A percentile compares a stretch with the other conserved stretches of the same genome.
Conservation (phyloP, 2,329 filamentous ascomycete species). For the Aspergillus puulaauensis region DNA sequence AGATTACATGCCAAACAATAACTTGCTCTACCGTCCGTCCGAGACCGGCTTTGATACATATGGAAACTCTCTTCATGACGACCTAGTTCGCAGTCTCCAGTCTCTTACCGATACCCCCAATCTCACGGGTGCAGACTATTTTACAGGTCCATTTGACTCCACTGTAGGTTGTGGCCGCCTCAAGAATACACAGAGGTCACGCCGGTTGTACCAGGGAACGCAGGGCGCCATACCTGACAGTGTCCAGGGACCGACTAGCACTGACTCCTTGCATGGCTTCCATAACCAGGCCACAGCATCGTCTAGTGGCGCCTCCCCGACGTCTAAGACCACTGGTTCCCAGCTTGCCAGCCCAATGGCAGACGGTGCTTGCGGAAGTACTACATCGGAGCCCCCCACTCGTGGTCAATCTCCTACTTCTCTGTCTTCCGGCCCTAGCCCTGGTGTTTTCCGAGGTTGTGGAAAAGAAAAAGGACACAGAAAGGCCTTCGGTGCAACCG, state of each 20-base stretch:
- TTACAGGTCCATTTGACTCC: conserved; percentile 10
- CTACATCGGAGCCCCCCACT: conserved; percentile 18
- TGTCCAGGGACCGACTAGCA: conserved; percentile 3
- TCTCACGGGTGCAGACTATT: conserved; percentile 7
- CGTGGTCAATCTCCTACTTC: conserved; percentile 20
- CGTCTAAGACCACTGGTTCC: conserved; percentile 17
- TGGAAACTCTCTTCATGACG: conserved; percentile 17
- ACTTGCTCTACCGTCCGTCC: conserved; percentile 9
- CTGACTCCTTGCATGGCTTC: conserved; percentile 10
- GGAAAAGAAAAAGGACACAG: conserved; percentile 10
- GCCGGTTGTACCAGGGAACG: conserved; percentile 22
- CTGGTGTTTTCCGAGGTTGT: conserved; percentile 10
- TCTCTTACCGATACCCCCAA: conserved; percentile 18
- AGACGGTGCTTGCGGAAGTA: conserved; percentile 8
- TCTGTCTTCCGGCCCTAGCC: conserved; percentile 18
- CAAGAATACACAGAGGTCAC: conserved; percentile 20
- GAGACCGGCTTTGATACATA: conserved; percentile 13
- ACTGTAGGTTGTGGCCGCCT: conserved; percentile 9
- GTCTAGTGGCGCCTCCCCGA: conserved; percentile 14
- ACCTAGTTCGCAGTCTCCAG: conserved; percentile 20
- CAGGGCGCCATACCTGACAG: conserved; percentile 3
- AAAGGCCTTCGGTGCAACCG: conserved; percentile 14
- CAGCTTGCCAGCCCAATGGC: conserved; percentile 14
- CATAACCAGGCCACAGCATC: conserved; percentile 9
- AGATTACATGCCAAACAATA: conserved; percentile 12